Evolutionary conservation across 495 filamentous ascomycete species (phyloP), one percentile per base, ranked within the genome.

Genomic region (Podospora didyma): DNA sequence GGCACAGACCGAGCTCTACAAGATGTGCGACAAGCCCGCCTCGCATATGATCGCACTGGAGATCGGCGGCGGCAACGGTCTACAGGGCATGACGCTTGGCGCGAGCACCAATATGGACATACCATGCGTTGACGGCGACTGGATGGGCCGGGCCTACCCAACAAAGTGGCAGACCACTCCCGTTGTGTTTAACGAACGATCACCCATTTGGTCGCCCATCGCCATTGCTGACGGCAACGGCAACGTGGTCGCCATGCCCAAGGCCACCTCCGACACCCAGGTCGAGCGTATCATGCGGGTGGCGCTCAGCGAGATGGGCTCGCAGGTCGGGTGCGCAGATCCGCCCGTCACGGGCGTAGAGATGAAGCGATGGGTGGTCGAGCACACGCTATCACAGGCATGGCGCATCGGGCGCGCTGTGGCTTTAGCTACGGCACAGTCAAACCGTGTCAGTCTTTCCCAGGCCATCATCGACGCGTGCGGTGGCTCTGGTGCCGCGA

Each of bases 61-160:
- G 51, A 84, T 84, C 34, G 81, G 81, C 35, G 80, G 80, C 48
- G 69, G 71, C 4, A 84, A 84, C 52, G 79, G 78, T 4, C 68
- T 84, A 17, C 76, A 82, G 61, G 76, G 76, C 20, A 67, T 84
- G 64, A 75, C 82, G 7, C 69, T 81, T 9, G 79, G 73, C 2
- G 73, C 75, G 0, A 75, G 72, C 31, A 62, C 65, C 3, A 77
- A 77, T 47, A 74, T 82, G 67, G 61, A 82, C 49, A 28, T 79
- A 1, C 79, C 80, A 1, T 73, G 71, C 14, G 75, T 83, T 0
- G 80, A 82, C 49, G 79, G 75, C 28, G 81, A 82, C 58, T 82
- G 76, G 75, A 82, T 84, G 75, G 80, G 78, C 2, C 61, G 81
- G 10, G 81, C 81, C 19, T 84, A 82, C 60, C 81, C 80, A 0